phyloP scores from a whole-genome alignment of 2,329 filamentous ascomycete species.

The Zopfia rhizophila region DNA sequence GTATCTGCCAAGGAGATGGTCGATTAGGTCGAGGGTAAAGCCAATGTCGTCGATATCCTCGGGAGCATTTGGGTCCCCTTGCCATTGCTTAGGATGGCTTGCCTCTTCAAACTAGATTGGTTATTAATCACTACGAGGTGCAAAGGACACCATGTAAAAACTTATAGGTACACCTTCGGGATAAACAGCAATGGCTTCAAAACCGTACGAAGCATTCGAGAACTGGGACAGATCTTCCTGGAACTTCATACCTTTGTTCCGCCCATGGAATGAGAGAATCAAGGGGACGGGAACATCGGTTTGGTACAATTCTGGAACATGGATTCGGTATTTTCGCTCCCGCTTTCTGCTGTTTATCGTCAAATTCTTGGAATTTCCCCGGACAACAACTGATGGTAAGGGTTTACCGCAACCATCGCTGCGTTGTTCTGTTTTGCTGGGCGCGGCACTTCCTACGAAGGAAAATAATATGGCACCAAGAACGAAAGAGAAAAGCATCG shows the following conservation, averaged over 20 bases:
- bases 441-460: neutral
- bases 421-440: neutral
- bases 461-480: neutral
- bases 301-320: slow-evolving; percentile 54
- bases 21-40: slow-evolving; percentile 58
- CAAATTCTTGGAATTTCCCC: slow-evolving; percentile 34
- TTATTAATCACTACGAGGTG: no score
- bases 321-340: slow-evolving; percentile 49
- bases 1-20: slow-evolving; percentile 51
- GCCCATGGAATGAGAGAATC: slow-evolving; percentile 62
- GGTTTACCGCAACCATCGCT: slow-evolving; percentile 25
- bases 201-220: slow-evolving; percentile 56
- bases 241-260: slow-evolving; percentile 46
- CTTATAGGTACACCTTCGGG: slow-evolving; percentile 53
- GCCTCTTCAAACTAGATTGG: no score
- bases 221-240: slow-evolving; percentile 59
- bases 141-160: no score
- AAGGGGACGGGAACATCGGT: slow-evolving; percentile 50
- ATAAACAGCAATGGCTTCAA: slow-evolving; percentile 58
- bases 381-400: slow-evolving; percentile 31
- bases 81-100: slow-evolving; percentile 52
- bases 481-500: no score
- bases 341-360: slow-evolving; percentile 32
- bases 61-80: slow-evolving; percentile 55
- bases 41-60: slow-evolving; percentile 54